phyloP scores from a whole-genome alignment of 768 basidiomycete genomes.

The Gymnopilus junonius region DNA sequence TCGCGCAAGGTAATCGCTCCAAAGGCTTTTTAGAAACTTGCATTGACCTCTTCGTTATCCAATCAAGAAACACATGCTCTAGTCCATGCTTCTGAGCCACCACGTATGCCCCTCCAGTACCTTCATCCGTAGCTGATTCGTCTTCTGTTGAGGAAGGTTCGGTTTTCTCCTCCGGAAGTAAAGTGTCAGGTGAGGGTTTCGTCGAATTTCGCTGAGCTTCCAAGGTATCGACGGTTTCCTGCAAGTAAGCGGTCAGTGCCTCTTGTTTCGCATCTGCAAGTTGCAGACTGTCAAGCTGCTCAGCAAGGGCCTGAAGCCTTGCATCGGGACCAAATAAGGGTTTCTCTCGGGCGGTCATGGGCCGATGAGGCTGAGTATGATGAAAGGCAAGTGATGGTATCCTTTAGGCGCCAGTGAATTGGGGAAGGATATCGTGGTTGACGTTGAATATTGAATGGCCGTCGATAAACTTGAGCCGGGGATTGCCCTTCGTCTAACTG shows the following conservation, averaged over 20 bases:
- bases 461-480: background rate
- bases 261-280: background rate
- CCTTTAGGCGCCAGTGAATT: background rate
- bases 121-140: background rate
- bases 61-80: background rate
- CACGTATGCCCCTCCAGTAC: background rate
- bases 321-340: background rate
- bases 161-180: background rate
- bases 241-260: background rate
- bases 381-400: background rate
- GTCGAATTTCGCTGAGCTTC: background rate
- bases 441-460: background rate
- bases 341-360: background rate
- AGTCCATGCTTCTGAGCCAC: background rate
- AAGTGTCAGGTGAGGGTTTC: background rate
- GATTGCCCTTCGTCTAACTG: too few species aligned
- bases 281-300: background rate
- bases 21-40: background rate
- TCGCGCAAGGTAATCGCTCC: conserved; percentile 39
- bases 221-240: background rate
- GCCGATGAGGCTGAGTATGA: background rate
- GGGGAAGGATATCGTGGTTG: too few species aligned
- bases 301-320: background rate
- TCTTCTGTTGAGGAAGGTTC: background rate
- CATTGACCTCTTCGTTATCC: background rate